A percentile compares a stretch with the other conserved stretches of the same genome.
phyloP scores from a whole-genome alignment of 306 rosid genomes.

The Citrullus mucosospermus region DNA sequence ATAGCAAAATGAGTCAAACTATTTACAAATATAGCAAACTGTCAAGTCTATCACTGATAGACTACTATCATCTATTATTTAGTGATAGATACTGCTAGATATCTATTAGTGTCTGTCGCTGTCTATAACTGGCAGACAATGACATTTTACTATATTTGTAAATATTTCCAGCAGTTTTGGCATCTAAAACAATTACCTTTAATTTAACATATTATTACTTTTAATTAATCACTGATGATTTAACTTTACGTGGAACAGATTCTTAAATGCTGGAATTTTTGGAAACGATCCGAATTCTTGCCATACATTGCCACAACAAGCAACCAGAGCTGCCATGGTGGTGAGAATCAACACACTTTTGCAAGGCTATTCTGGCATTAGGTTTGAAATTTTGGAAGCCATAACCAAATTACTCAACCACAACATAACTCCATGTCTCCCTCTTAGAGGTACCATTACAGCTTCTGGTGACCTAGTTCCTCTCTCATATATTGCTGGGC shows the following conservation, averaged over 20 bases:
- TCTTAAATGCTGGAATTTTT: constrained; percentile 79
- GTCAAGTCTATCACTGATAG: too few relatives aligned
- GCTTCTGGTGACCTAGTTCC: constrained; percentile 88
- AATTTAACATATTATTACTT: neutral
- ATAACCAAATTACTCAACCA: constrained; percentile 55
- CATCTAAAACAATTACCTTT: too few relatives aligned
- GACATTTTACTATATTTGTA: too few relatives aligned
- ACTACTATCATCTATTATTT: too few relatives aligned
- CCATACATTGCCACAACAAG: constrained; percentile 50
- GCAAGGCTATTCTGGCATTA: constrained; percentile 84
- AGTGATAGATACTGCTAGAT: too few relatives aligned
- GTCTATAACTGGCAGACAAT: too few relatives aligned
- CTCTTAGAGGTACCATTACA: constrained; percentile 74
- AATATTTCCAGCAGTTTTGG: too few relatives aligned
- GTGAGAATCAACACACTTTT: constrained; percentile 88
- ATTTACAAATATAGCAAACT: too few relatives aligned
- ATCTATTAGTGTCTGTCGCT: too few relatives aligned
- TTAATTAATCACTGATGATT: neutral
- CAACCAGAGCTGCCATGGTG: constrained; percentile 82
- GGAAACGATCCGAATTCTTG: constrained; percentile 43
- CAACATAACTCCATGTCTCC: constrained; percentile 70
- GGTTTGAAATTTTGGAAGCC: constrained; percentile 79
- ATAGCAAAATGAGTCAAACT: too few relatives aligned
- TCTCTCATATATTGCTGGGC: constrained; percentile 69
- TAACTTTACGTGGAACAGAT: constrained; percentile 23